phyloP scores from a whole-genome alignment of 108 stramenopile genomes.

The Conticribra weissflogii region DNA sequence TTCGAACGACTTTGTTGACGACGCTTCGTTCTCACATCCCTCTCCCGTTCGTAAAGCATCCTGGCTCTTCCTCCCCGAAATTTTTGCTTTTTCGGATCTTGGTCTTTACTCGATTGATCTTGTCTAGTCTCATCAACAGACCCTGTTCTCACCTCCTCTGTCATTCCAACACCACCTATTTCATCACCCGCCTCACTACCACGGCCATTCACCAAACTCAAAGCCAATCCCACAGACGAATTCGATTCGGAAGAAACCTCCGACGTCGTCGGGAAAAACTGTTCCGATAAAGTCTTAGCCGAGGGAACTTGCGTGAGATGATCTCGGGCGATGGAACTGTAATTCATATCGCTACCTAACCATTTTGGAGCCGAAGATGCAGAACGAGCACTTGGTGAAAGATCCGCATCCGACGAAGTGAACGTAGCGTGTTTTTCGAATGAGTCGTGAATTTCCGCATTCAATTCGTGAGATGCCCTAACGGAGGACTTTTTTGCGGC shows the following conservation, averaged over 20 bases:
- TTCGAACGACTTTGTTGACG: too few relatives aligned
- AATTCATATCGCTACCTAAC: slow-evolving; percentile 17
- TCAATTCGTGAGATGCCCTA: neutral
- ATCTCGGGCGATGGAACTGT: slow-evolving; percentile 13
- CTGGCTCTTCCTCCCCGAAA: neutral
- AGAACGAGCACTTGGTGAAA: neutral
- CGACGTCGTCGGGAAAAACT: neutral
- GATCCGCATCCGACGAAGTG: neutral
- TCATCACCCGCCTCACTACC: too few relatives aligned
- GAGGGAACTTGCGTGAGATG: slow-evolving; percentile 8
- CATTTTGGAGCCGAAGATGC: neutral
- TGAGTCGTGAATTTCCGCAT: neutral
- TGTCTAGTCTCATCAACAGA: neutral
- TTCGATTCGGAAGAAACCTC: slow-evolving; percentile 7
- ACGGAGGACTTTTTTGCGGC: too few relatives aligned
- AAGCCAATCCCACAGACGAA: neutral
- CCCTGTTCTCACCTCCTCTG: neutral
- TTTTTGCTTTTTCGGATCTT: neutral
- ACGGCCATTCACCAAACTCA: slow-evolving; percentile 1
- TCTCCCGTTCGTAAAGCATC: neutral
- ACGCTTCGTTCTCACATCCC: neutral
- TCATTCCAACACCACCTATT: neutral
- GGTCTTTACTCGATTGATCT: neutral
- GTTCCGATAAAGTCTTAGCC: slow-evolving; percentile 22
- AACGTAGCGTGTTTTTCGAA: neutral